Percentiles rank a stretch among this genome's conserved stretches.
Evolutionary conservation across 257 asterid genomes (phyloP).

Genomic region (Solanum ahanhuiri): DNA sequence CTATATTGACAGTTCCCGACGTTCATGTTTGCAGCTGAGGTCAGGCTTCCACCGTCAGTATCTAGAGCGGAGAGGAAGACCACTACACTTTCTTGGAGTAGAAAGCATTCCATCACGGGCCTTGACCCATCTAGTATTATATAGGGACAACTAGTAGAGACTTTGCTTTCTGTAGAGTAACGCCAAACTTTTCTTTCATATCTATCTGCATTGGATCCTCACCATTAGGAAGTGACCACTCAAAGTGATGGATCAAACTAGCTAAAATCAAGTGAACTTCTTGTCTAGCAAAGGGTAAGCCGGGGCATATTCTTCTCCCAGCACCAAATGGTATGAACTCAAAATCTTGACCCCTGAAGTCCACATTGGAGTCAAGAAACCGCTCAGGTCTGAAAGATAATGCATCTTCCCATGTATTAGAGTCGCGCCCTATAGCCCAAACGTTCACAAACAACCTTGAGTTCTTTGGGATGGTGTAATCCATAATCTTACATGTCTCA

Average conservation of each 20-base stretch:
- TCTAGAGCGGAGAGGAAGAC: too few relatives aligned
- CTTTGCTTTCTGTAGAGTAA: conserved; percentile 12
- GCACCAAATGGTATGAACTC: conserved; percentile 38
- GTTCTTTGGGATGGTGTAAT: conserved; percentile 20
- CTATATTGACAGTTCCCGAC: too few relatives aligned
- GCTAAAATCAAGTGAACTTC: conserved; percentile 18
- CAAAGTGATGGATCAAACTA: conserved; percentile 8
- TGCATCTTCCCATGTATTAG: conserved; percentile 25
- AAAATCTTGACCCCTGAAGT: conserved; percentile 33
- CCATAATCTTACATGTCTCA: conserved; percentile 21
- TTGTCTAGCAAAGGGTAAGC: conserved; percentile 26
- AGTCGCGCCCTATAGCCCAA: conserved; percentile 34
- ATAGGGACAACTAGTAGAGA: conserved; percentile 1
- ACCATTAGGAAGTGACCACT: conserved; percentile 21
- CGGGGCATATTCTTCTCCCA: conserved; percentile 44
- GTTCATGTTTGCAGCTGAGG: too few relatives aligned
- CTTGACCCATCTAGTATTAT: not conserved
- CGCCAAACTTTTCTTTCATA: conserved; percentile 16
- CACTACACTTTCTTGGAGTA: too few relatives aligned
- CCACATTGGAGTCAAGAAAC: conserved; percentile 14
- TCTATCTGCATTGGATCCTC: not conserved
- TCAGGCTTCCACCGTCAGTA: too few relatives aligned
- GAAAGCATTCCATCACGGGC: too few relatives aligned
- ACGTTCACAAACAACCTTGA: conserved; percentile 16
- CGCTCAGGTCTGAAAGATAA: conserved; percentile 20